Percentiles rank a stretch among this genome's conserved stretches.
Conservation (phyloP, 225 moss, liverwort and hornwort genomes). For the Rhytidiadelphus loreus region DNA sequence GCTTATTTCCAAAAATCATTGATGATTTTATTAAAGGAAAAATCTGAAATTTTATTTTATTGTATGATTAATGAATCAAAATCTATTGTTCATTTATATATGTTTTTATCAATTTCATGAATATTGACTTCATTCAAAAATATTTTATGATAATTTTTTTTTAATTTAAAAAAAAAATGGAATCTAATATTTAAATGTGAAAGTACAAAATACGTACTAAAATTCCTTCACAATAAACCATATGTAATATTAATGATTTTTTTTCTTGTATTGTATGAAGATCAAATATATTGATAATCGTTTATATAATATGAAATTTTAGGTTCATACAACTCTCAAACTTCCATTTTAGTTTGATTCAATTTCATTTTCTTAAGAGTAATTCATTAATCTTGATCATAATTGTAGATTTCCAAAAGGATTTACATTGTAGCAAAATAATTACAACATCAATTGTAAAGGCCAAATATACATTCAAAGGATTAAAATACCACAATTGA, state of each 20-base stretch:
- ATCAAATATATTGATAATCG: too few species aligned
- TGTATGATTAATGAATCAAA: background rate
- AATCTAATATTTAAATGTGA: background rate
- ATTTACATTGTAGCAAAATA: too few species aligned
- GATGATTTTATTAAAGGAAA: too few species aligned
- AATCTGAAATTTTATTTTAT: background rate
- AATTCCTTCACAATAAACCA: background rate
- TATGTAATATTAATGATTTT: background rate
- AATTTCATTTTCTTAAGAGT: too few species aligned
- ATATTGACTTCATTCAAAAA: background rate
- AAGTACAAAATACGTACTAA: background rate
- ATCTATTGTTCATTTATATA: background rate
- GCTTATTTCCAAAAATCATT: background rate
- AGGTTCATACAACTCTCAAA: too few species aligned
- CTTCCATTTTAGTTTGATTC: background rate
- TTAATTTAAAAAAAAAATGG: too few species aligned
- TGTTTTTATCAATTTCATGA: background rate
- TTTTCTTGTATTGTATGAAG: background rate
- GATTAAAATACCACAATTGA: too few species aligned
- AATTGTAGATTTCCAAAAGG: background rate
- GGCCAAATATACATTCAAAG: too few species aligned
- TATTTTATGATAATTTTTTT: background rate
- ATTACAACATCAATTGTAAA: background rate
- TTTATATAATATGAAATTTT: background rate
- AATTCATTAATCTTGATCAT: background rate